Conservation (phyloP, 768 basidiomycete genomes). For the Trametes cinnabarina region DNA sequence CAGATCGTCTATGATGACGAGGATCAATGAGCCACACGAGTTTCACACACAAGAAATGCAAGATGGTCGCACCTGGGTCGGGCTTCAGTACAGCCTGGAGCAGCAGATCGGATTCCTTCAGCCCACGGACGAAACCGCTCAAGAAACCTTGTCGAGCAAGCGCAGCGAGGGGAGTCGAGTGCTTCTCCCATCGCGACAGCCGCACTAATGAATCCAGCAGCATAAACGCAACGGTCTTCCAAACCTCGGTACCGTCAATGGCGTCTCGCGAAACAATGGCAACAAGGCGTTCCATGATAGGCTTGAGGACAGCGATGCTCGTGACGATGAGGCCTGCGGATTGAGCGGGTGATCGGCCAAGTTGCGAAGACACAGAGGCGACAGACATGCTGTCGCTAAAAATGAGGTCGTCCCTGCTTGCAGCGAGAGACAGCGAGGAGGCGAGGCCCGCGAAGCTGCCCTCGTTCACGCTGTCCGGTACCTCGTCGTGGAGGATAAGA, state of each 20-base stretch:
- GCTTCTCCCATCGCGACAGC: constrained; percentile 67
- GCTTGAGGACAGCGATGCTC: constrained; percentile 65
- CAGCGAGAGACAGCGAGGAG: constrained; percentile 14
- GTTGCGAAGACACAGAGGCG: constrained; percentile 7
- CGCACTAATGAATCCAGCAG: constrained; percentile 79
- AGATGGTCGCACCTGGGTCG: constrained; percentile 69
- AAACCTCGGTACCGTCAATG: constrained; percentile 92
- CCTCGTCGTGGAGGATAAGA: constrained; percentile 42
- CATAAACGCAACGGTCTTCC: constrained; percentile 95
- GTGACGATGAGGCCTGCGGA: constrained; percentile 49
- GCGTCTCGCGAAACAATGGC: constrained; percentile 82
- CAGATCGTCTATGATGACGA: constrained; percentile 61
- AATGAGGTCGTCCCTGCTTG: constrained; percentile 40
- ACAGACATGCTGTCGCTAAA: constrained; percentile 38
- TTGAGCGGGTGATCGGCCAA: not conserved
- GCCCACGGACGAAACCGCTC: constrained; percentile 73
- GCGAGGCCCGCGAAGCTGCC: constrained; percentile 8
- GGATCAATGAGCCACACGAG: not conserved
- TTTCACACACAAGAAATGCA: not conserved
- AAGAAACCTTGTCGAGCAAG: constrained; percentile 76
- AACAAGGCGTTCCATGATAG: constrained; percentile 69
- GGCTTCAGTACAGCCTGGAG: constrained; percentile 78
- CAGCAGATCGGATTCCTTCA: constrained; percentile 79
- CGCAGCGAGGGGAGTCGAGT: constrained; percentile 54
- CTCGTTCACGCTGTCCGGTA: not conserved